Evolutionary conservation across 805 yeast genomes (phyloP).

Genomic region (Zygotorulaspora florentina): DNA sequence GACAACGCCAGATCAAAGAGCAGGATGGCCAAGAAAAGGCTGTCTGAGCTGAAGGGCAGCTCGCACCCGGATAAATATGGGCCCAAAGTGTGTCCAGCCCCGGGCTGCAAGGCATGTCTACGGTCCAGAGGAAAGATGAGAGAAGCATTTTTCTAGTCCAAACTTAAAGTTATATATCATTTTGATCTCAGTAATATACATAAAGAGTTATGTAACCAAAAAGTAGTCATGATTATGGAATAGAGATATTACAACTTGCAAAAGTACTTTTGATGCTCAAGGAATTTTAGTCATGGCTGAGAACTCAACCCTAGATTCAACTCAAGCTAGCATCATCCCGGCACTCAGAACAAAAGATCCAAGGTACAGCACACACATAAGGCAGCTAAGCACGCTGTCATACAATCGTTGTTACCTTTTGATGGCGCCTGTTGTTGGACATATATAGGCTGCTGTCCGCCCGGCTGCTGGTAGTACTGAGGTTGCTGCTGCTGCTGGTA

Average conservation of each 20-base stretch:
- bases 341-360: slow-evolving; percentile 43
- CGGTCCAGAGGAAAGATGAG: slow-evolving; percentile 48
- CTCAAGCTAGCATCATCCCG: neutral
- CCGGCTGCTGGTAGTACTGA: slow-evolving; percentile 42
- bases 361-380: slow-evolving; percentile 53
- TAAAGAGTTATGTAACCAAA: too few species aligned
- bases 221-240: neutral
- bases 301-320: too few species aligned
- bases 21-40: slow-evolving; percentile 24
- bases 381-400: slow-evolving; percentile 52
- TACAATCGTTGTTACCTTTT: slow-evolving; percentile 40
- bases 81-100: slow-evolving; percentile 56
- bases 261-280: too few species aligned
- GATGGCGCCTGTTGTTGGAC: slow-evolving; percentile 46
- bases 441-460: slow-evolving; percentile 44
- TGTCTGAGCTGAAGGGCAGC: slow-evolving; percentile 29
- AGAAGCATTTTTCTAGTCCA: slow-evolving; percentile 43
- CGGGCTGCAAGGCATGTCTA: slow-evolving; percentile 43
- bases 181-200: too few species aligned
- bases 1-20: slow-evolving; percentile 37
- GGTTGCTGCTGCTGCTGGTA: slow-evolving; percentile 34
- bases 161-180: neutral
- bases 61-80: slow-evolving; percentile 46
- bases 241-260: neutral
- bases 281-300: too few species aligned